A percentile compares a stretch with the other conserved stretches of the same genome.
phyloP scores from a whole-genome alignment of 129 eudicot genomes.

The Tagetes patula region DNA sequence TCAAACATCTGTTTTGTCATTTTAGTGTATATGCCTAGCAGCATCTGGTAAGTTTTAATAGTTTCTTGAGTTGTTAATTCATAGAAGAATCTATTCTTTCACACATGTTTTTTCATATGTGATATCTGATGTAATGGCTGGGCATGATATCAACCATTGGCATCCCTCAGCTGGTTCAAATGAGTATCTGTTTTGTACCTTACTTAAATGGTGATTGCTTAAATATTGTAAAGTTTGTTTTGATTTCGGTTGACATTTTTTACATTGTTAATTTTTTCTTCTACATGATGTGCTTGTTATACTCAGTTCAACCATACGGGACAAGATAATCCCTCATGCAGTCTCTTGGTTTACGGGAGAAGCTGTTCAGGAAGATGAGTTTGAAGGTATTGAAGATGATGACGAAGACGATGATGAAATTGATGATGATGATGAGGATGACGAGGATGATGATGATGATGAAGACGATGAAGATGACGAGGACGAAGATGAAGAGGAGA shows the following conservation, averaged over 20 bases:
- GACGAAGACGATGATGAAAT: slow-evolving; percentile 49
- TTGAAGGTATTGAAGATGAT: slow-evolving; percentile 56
- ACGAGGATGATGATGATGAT: slow-evolving; percentile 50
- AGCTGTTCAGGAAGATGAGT: slow-evolving; percentile 70
- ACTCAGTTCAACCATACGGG: slow-evolving; percentile 73
- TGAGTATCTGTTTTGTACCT: not conserved
- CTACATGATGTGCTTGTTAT: not conserved
- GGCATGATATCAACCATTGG: not conserved
- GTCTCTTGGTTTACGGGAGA: slow-evolving; percentile 97
- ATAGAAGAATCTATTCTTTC: not conserved
- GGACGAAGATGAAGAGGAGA: slow-evolving; percentile 33
- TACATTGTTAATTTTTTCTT: not conserved
- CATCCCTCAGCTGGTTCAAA: not conserved
- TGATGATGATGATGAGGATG: slow-evolving; percentile 43
- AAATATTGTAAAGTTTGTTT: not conserved
- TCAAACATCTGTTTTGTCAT: not conserved
- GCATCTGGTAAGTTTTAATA: not conserved
- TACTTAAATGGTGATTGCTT: not conserved
- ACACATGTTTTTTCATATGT: not conserved
- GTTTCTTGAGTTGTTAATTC: not conserved
- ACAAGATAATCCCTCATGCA: slow-evolving; percentile 81
- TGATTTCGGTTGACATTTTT: not conserved
- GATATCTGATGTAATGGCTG: not conserved
- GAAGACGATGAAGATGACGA: slow-evolving; percentile 56
- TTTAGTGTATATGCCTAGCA: not conserved